phyloP scores from a whole-genome alignment of 345 rosid species.

The Ricinus communis region DNA sequence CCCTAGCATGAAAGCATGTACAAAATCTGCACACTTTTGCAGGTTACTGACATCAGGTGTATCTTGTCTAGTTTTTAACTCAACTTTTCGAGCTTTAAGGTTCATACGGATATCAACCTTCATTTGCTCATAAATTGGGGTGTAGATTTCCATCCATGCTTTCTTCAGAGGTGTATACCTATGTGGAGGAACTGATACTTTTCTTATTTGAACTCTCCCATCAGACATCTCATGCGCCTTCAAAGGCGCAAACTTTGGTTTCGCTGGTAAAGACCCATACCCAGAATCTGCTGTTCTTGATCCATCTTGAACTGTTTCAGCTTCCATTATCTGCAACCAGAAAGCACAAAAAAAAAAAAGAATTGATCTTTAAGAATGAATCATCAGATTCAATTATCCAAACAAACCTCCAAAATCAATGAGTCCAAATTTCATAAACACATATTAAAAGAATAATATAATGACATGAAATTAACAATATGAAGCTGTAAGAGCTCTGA shows the following conservation, averaged over 20 bases:
- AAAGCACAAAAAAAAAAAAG: too few relatives aligned
- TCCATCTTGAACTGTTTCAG: conserved; percentile 33
- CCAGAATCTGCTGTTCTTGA: not conserved
- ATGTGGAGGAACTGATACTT: conserved; percentile 73
- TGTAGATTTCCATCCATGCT: conserved; percentile 80
- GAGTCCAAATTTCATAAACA: too few relatives aligned
- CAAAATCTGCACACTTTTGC: conserved; percentile 85
- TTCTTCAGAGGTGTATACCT: conserved; percentile 82
- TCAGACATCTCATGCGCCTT: conserved; percentile 89
- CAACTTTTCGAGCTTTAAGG: conserved; percentile 78
- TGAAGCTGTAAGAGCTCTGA: too few relatives aligned
- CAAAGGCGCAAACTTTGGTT: conserved; percentile 66
- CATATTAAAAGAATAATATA: too few relatives aligned
- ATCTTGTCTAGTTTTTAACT: conserved; percentile 65
- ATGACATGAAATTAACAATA: too few relatives aligned
- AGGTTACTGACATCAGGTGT: conserved; percentile 74
- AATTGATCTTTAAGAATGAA: not conserved
- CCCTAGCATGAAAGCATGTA: conserved; percentile 89
- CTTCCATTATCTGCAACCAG: conserved; percentile 40
- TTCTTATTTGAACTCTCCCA: conserved; percentile 67
- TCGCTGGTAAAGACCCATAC: conserved; percentile 40
- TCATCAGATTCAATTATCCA: too few relatives aligned
- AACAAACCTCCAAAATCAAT: too few relatives aligned
- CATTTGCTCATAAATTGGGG: conserved; percentile 78
- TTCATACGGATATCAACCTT: conserved; percentile 86